phyloP scores from a whole-genome alignment of 202 grass and related monocot genomes.

The Brachypodium distachyon region DNA sequence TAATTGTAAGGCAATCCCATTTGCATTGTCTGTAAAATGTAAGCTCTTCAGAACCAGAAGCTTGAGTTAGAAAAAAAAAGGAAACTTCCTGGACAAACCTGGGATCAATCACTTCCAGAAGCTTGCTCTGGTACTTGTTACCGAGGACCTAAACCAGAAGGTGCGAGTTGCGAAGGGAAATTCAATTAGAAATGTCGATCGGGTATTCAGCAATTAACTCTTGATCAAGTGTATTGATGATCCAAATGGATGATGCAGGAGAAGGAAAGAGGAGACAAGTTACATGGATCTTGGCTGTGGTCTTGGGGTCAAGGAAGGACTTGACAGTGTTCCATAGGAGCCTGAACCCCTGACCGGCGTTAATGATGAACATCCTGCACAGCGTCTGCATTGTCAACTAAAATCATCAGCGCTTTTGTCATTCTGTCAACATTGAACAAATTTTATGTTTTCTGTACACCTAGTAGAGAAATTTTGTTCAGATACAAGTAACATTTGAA shows the following conservation, averaged over 20 bases:
- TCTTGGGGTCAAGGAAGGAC: constrained; percentile 95
- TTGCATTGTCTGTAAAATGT: neutral
- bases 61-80: neutral
- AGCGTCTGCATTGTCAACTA: constrained; percentile 46
- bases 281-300: constrained; percentile 97
- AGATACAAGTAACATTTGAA: too few species aligned
- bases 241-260: neutral
- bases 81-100: constrained; percentile 30
- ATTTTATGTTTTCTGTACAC: neutral
- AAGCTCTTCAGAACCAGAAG: neutral
- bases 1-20: neutral
- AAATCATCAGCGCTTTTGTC: neutral
- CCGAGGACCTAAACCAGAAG: constrained; percentile 52
- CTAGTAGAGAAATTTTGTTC: neutral
- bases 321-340: constrained; percentile 95
- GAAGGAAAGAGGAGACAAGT: neutral
- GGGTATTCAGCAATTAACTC: too few species aligned
- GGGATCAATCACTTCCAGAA: constrained; percentile 91
- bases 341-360: constrained; percentile 90
- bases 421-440: neutral
- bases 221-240: neutral
- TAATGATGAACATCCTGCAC: constrained; percentile 98
- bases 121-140: constrained; percentile 95
- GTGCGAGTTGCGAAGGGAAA: neutral
- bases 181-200: neutral